Conservation (phyloP, 2,329 filamentous ascomycete genomes). For the Seiridium unicorne region DNA sequence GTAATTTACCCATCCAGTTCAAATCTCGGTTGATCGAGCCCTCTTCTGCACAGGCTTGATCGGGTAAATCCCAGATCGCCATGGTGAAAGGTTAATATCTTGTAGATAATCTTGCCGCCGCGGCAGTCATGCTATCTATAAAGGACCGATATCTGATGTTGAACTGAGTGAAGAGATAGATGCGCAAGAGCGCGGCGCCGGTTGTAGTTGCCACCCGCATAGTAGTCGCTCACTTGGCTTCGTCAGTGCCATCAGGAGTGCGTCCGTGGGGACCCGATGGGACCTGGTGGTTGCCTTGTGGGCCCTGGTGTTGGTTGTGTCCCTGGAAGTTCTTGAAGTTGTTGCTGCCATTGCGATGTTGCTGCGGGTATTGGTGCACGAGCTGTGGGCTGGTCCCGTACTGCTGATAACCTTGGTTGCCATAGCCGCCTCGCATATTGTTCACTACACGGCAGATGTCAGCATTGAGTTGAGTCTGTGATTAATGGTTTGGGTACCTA, state of each 20-base stretch:
- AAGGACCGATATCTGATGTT: slow-evolving; percentile 4
- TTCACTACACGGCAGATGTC: slow-evolving; percentile 50
- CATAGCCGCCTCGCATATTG: slow-evolving; percentile 56
- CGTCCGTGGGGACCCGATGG: slow-evolving; percentile 32
- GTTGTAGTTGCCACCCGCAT: slow-evolving; percentile 13
- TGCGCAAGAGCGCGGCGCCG: slow-evolving; percentile 27
- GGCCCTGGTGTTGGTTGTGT: slow-evolving; percentile 38
- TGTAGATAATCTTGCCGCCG: background rate
- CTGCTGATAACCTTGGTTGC: slow-evolving; percentile 57
- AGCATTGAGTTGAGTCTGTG: slow-evolving; percentile 23
- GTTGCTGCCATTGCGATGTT: slow-evolving; percentile 57
- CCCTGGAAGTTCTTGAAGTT: slow-evolving; percentile 49
- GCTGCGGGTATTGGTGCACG: slow-evolving; percentile 59
- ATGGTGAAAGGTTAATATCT: background rate
- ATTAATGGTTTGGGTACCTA: slow-evolving; percentile 48
- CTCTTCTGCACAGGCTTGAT: background rate
- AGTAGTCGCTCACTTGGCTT: slow-evolving; percentile 38
- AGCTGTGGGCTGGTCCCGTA: slow-evolving; percentile 67
- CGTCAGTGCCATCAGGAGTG: slow-evolving; percentile 39
- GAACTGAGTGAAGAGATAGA: slow-evolving; percentile 20
- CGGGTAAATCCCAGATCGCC: background rate
- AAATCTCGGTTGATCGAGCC: background rate
- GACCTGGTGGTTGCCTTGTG: slow-evolving; percentile 32
- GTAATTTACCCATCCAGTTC: background rate
- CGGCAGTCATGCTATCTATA: background rate